A percentile compares a stretch with the other conserved stretches of the same genome.
These are phyloP conservation scores for Candida chauliodis DNA, from an alignment of 805 yeast species.

Conservation along the genomic window DNA sequence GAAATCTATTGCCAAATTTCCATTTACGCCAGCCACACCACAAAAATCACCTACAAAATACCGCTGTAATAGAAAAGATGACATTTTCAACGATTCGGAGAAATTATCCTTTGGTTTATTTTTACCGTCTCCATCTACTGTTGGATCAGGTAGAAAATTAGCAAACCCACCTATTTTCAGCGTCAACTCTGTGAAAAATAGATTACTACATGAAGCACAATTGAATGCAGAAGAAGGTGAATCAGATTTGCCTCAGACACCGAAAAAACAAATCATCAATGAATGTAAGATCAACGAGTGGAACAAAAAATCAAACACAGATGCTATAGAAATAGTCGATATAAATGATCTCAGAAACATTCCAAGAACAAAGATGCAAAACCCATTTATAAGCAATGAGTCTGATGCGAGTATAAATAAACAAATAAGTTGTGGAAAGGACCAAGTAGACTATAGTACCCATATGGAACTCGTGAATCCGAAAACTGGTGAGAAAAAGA, in stretches of 20 bases:
- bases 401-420: not conserved
- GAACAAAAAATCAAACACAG: slow-evolving; percentile 33
- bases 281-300: slow-evolving; percentile 32
- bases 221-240: not conserved
- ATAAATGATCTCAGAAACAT: slow-evolving; percentile 18
- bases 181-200: slow-evolving; percentile 20
- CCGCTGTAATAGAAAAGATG: slow-evolving; percentile 17
- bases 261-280: slow-evolving; percentile 28
- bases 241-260: slow-evolving; percentile 21
- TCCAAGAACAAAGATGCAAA: slow-evolving; percentile 13
- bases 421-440: not conserved
- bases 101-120: slow-evolving; percentile 23
- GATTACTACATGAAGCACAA: slow-evolving; percentile 13
- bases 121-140: slow-evolving; percentile 35
- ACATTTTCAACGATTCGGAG: slow-evolving; percentile 14
- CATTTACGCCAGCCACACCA: slow-evolving; percentile 20
- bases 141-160: slow-evolving; percentile 33
- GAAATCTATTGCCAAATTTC: slow-evolving; percentile 5
- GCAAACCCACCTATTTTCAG: slow-evolving; percentile 12
- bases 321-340: slow-evolving; percentile 24
- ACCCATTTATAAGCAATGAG: slow-evolving; percentile 20
- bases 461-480: slow-evolving; percentile 30
- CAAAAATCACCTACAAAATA: slow-evolving; percentile 22
- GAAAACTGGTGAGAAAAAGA: slow-evolving; percentile 33
- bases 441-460: slow-evolving; percentile 15